Conservation (phyloP, 768 basidiomycete species). For the Astraeus odoratus region DNA sequence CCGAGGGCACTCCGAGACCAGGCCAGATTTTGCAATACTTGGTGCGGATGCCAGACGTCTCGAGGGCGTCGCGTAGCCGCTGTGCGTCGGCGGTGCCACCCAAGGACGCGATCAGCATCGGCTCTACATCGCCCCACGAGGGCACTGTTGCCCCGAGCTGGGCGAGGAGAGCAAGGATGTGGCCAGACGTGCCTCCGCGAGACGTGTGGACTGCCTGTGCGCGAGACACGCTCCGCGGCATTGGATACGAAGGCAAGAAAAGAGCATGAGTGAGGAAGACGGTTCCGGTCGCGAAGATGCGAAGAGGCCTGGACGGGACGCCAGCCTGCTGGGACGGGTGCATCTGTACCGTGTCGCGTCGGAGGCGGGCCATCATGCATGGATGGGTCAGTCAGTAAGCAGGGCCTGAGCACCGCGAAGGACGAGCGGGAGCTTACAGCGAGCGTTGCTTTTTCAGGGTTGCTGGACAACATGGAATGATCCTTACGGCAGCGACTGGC, state of each 20-base stretch:
- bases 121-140: constrained; percentile 27
- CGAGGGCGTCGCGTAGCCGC: constrained; percentile 56
- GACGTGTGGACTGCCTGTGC: constrained; percentile 64
- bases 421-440: too few species aligned
- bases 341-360: constrained; percentile 17
- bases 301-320: constrained; percentile 36
- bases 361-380: constrained; percentile 22
- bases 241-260: constrained; percentile 51
- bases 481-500: too few species aligned
- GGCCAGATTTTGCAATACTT: constrained; percentile 71
- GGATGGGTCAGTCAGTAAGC: too few species aligned
- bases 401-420: too few species aligned
- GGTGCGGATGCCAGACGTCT: constrained; percentile 60
- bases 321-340: constrained; percentile 11
- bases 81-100: constrained; percentile 66
- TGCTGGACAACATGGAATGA: too few species aligned
- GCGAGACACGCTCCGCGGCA: constrained; percentile 50
- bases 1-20: constrained; percentile 65
- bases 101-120: constrained; percentile 67
- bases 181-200: constrained; percentile 69
- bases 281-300: constrained; percentile 74
- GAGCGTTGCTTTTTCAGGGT: too few species aligned
- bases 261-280: constrained; percentile 75
- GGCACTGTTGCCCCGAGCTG: constrained; percentile 45
- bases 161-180: constrained; percentile 61